Conservation (phyloP, 163 green algal genomes). For the Scenedesmus sp. region DNA sequence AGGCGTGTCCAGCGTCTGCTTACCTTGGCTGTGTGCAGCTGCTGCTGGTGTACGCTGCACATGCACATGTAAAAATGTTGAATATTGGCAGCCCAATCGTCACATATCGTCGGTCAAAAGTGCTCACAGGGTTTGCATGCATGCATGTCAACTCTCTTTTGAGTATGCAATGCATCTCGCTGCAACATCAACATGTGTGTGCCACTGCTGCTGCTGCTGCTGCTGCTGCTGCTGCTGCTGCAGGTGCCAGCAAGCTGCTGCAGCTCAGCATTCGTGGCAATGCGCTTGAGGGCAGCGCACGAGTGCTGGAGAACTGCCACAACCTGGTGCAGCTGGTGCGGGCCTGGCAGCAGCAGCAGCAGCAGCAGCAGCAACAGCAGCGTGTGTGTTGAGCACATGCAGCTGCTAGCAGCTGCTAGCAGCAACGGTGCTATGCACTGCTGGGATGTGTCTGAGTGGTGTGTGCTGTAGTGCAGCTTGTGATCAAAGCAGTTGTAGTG, state of each 20-base stretch:
- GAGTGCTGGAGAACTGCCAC: neutral
- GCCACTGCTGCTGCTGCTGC: neutral
- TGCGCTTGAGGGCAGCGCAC: neutral
- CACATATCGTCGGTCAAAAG: too few species aligned
- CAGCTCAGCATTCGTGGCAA: conserved; percentile 9
- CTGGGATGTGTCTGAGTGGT: neutral
- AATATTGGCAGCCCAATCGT: too few species aligned
- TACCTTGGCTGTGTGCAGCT: too few species aligned
- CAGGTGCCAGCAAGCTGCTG: neutral
- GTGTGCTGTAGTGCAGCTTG: neutral
- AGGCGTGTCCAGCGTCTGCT: too few species aligned
- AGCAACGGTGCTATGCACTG: too few species aligned
- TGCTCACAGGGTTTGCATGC: too few species aligned
- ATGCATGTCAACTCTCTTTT: too few species aligned
- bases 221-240: conserved; percentile 3
- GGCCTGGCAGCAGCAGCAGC: neutral
- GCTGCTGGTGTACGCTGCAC: too few species aligned
- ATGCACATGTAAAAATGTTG: too few species aligned
- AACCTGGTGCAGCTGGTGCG: conserved; percentile 1
- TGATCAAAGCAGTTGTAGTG: neutral
- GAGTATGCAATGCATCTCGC: too few species aligned
- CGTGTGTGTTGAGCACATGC: too few species aligned
- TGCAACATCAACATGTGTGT: neutral
- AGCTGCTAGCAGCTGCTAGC: too few species aligned
- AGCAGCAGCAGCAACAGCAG: conserved; percentile 7